Evolutionary conservation across 2,329 filamentous ascomycete species (phyloP).

Genomic region (Thelonectria discophora): DNA sequence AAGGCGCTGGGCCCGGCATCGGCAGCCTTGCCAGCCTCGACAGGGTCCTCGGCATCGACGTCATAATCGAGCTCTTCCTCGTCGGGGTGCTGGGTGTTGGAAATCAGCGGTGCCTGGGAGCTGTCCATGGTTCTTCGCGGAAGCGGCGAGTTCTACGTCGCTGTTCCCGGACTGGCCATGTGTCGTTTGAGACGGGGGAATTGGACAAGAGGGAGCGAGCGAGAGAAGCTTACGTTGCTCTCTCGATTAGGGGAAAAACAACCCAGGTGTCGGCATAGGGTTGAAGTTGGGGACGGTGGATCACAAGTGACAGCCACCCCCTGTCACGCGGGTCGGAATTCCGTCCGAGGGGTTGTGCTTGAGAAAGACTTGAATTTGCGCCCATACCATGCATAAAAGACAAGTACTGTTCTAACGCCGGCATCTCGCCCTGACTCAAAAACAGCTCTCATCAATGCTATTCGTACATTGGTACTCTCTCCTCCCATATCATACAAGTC

Average conservation of each 20-base stretch:
- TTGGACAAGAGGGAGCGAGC: neutral
- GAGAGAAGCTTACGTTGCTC: constrained; percentile 20
- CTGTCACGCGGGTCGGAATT: constrained; percentile 37
- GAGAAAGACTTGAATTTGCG: constrained; percentile 2
- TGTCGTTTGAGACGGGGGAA: neutral
- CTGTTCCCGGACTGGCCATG: constrained; percentile 22
- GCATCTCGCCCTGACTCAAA: neutral
- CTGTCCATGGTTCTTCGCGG: constrained; percentile 45
- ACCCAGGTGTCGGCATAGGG: constrained; percentile 16
- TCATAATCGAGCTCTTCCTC: constrained; percentile 48
- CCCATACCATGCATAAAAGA: fast-evolving
- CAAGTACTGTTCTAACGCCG: constrained; percentile 29
- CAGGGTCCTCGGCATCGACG: constrained; percentile 33
- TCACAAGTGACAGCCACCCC: constrained; percentile 28
- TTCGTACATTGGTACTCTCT: neutral
- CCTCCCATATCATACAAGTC: neutral
- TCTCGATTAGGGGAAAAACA: constrained; percentile 11
- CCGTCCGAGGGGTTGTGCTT: constrained; percentile 12
- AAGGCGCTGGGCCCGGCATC: constrained; percentile 56
- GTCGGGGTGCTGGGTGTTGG: constrained; percentile 40
- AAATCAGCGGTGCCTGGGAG: constrained; percentile 52
- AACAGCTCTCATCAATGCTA: neutral
- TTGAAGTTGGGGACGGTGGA: constrained; percentile 30
- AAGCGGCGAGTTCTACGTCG: constrained; percentile 5
- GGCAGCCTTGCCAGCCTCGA: constrained; percentile 43